Evolutionary conservation across 352 stramenopile species (phyloP).

Genomic region (Phytophthora ramorum): DNA sequence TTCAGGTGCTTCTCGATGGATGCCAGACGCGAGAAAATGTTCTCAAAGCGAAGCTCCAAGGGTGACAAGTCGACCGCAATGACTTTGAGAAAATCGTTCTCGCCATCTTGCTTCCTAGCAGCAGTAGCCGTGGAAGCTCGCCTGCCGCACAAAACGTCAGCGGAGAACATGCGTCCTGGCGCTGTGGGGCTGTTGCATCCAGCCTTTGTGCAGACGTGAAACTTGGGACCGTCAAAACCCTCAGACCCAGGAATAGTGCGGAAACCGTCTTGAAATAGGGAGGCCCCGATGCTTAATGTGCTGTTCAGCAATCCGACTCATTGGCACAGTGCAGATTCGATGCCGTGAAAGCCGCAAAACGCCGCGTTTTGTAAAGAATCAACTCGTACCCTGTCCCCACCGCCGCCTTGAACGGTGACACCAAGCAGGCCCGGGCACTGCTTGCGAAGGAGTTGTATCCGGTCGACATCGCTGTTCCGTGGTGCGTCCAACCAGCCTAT

Average conservation of each 20-base stretch:
- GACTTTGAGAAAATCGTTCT: constrained; percentile 54
- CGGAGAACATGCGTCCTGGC: constrained; percentile 16
- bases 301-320: neutral
- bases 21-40: constrained; percentile 54
- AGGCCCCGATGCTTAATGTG: no score
- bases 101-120: constrained; percentile 11
- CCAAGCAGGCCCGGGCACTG: no score
- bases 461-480: no score
- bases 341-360: no score
- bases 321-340: no score
- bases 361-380: no score
- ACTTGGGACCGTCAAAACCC: neutral
- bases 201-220: neutral
- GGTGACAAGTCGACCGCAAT: constrained; percentile 56
- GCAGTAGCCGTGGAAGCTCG: constrained; percentile 8
- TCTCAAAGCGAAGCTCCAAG: constrained; percentile 58
- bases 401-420: no score
- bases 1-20: constrained; percentile 44
- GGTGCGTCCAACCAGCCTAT: no score
- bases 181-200: neutral
- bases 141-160: constrained; percentile 3
- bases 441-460: no score
- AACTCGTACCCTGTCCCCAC: no score
- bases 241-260: neutral
- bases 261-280: neutral